A percentile compares a stretch with the other conserved stretches of the same genome.
phyloP scores from a whole-genome alignment of 345 rosid species.

The Melastoma malabathricum region DNA sequence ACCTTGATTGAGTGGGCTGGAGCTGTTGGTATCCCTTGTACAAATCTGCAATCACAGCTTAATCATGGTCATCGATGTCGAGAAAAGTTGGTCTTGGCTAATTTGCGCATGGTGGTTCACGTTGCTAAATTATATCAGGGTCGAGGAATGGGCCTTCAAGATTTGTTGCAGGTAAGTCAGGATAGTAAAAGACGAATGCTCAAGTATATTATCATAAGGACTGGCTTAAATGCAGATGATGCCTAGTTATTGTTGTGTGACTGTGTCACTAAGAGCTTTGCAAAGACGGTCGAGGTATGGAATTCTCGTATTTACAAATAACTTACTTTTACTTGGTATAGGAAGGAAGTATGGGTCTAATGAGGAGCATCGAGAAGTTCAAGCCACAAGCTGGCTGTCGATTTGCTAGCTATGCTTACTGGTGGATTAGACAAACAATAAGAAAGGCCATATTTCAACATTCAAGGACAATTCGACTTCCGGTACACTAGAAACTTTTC shows the following conservation, averaged over 20 bases:
- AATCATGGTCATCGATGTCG: constrained; percentile 47
- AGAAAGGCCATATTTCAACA: constrained; percentile 66
- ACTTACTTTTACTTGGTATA: constrained; percentile 12
- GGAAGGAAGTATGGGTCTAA: constrained; percentile 89
- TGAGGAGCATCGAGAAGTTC: constrained; percentile 80
- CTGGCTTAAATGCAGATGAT: background rate
- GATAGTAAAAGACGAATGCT: constrained; percentile 12
- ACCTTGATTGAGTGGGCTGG: constrained; percentile 70
- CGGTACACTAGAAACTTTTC: constrained; percentile 32
- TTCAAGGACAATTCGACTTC: constrained; percentile 72
- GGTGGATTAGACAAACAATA: constrained; percentile 80
- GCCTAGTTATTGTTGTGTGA: background rate
- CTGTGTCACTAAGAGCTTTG: background rate
- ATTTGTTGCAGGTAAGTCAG: constrained; percentile 76
- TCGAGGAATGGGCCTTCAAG: constrained; percentile 72
- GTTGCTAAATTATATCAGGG: constrained; percentile 69
- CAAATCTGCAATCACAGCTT: constrained; percentile 48
- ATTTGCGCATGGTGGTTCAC: constrained; percentile 75
- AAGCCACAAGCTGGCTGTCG: constrained; percentile 75
- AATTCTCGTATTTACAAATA: background rate
- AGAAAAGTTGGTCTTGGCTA: constrained; percentile 57
- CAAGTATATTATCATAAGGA: background rate
- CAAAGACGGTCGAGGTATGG: background rate
- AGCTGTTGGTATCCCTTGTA: constrained; percentile 45
- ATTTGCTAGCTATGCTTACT: constrained; percentile 75